Base-by-base conservation (phyloP, 2,329 filamentous ascomycete species). In the Biscogniauxia marginata region DNA sequence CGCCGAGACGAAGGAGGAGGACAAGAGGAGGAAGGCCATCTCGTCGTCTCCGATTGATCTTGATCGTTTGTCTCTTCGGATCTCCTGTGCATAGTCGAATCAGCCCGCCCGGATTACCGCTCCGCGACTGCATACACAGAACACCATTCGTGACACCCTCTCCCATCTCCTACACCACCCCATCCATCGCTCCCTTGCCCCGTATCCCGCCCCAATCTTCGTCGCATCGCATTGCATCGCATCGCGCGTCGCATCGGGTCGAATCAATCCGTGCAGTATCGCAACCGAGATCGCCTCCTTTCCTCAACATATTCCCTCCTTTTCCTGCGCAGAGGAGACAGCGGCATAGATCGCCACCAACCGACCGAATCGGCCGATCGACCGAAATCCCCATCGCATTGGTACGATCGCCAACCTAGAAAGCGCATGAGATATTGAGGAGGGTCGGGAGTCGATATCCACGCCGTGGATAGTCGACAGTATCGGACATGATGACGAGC, bases 401-500 rank as follows among this genome's bases (percentile, higher is more conserved):
- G 11, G 30, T 39, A 39, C 30, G 30, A 39, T 39, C 13, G 30
- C 30, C 7, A n/a, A 16, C 13, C n/a, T 39, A 39, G 30, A 39
- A 63, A 65, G 73, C 78, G 77, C 73, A 79, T 78, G 77, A 77
- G 71, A 79, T 77, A 78, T 72, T 72, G 69, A 70, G 64, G 64
- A 71, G 69, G 68, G 68, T 66, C 68, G 65, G 64, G 68, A 68
- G 78, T 84, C 80, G 79, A 81, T 79, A 81, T 84, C 82, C 82
- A 84, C 80, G 68, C 66, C 66, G 82, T 84, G 82, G 81, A 79
- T 80, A 77, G 70, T 79, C 79, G 80, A 76, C 77, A 60, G 44
- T 54, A 61, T 56, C 50, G 67, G 71, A 77, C 70, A 90, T 89
- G 87, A 91, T 91, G 87, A 82, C 86, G 60, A 86, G 83, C 74